Conservation (phyloP, 306 rosid species). For the Albizia julibrissin region DNA sequence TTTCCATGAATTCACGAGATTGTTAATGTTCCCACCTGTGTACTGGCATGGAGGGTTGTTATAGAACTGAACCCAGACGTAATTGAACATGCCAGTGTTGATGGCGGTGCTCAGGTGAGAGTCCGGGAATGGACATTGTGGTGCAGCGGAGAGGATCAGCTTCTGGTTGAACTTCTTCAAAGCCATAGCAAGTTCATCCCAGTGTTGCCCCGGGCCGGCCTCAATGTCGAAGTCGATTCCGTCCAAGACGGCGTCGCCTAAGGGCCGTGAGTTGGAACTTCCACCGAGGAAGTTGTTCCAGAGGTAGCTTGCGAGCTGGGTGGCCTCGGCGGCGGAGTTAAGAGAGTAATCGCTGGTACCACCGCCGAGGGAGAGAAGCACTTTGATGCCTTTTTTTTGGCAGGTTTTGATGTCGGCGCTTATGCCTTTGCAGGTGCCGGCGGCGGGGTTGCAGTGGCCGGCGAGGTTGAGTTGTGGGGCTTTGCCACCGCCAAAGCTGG, state of each 20-base stretch:
- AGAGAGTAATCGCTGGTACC: conserved; percentile 41
- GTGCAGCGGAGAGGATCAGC: conserved; percentile 55
- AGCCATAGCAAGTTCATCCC: conserved; percentile 46
- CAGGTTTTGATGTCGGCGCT: conserved; percentile 45
- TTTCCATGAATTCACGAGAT: conserved; percentile 53
- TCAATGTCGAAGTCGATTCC: conserved; percentile 54
- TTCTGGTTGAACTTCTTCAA: conserved; percentile 28
- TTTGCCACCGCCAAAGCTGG: no score
- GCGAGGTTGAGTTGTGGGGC: no score
- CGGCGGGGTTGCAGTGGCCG: conserved; percentile 36
- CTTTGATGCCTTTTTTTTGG: conserved; percentile 49
- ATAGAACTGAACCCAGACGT: conserved; percentile 77
- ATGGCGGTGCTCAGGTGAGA: conserved; percentile 43
- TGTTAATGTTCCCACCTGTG: conserved; percentile 33
- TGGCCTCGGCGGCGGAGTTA: conserved; percentile 46
- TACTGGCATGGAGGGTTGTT: conserved; percentile 62
- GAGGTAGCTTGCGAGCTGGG: conserved; percentile 40
- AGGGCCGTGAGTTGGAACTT: no score
- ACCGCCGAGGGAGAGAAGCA: conserved; percentile 21
- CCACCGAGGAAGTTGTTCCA: conserved; percentile 69
- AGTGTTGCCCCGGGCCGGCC: conserved; percentile 23
- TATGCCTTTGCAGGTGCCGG: conserved; percentile 32
- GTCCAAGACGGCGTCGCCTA: no score
- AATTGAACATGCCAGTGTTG: conserved; percentile 54
- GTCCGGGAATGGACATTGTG: conserved; percentile 27